A percentile compares a stretch with the other conserved stretches of the same genome.
phyloP scores from a whole-genome alignment of 129 eudicot species.

The Cynara cardunculus region DNA sequence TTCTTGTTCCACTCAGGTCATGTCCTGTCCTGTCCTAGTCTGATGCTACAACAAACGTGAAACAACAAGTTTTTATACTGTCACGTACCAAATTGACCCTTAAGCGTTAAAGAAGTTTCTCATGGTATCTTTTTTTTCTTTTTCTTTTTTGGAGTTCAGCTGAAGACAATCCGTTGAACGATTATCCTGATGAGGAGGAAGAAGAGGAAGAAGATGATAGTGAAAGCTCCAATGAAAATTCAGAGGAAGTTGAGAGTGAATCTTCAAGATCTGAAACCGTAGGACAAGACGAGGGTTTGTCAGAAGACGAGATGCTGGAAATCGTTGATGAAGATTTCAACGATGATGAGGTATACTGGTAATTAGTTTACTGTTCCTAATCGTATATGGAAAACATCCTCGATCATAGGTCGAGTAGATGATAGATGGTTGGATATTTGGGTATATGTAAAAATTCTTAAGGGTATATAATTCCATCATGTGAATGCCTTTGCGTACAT shows the following conservation, averaged over 20 bases:
- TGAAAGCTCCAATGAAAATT: slow-evolving; percentile 38
- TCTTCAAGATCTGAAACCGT: slow-evolving; percentile 19
- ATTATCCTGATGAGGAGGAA: slow-evolving; percentile 87
- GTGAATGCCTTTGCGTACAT: not conserved
- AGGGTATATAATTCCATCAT: not conserved
- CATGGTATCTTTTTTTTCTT: not conserved
- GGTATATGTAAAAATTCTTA: not conserved
- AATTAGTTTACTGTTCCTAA: not conserved
- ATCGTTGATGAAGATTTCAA: slow-evolving; percentile 16
- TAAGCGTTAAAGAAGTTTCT: not conserved
- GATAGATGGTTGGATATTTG: not conserved
- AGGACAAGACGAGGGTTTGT: not conserved
- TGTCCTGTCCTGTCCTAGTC: not conserved
- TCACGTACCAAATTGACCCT: not conserved
- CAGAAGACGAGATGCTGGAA: slow-evolving; percentile 25
- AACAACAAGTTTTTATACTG: not conserved
- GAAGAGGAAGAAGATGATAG: slow-evolving; percentile 42
- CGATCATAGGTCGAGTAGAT: not conserved
- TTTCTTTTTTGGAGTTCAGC: slow-evolving; percentile 41
- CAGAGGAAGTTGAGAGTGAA: slow-evolving; percentile 39
- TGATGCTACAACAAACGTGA: not conserved
- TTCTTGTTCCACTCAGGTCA: not conserved
- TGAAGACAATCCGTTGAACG: slow-evolving; percentile 78
- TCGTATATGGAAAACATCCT: not conserved
- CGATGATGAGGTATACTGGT: slow-evolving; percentile 19